Conservation (phyloP, 176 grass and related monocot genomes). For the Guadua angustifolia region DNA sequence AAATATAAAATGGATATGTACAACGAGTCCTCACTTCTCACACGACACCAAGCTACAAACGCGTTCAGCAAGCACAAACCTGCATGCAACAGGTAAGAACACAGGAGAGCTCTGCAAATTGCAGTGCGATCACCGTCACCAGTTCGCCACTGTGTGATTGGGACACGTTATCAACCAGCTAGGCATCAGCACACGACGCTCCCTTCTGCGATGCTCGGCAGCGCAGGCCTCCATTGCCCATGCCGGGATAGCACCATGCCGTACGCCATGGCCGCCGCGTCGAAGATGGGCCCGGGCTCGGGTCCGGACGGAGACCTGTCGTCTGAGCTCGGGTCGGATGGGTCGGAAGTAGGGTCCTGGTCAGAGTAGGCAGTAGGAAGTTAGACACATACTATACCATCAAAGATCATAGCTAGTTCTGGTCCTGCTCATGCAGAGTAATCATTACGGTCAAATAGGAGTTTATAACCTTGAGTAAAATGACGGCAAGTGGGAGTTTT, state of each 20-base stretch:
- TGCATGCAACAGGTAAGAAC: not conserved
- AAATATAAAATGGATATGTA: not conserved
- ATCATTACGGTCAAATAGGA: not conserved
- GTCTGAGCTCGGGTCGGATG: not conserved
- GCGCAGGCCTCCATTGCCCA: slow-evolving; percentile 36
- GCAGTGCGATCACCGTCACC: not conserved
- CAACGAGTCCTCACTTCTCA: not conserved
- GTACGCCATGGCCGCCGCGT: not conserved
- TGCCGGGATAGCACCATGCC: slow-evolving; percentile 2
- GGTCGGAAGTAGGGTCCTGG: not conserved
- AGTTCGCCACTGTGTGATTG: not conserved
- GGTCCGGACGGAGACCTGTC: not conserved
- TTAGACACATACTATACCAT: not conserved
- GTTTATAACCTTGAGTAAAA: not conserved
- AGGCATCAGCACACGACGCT: not conserved
- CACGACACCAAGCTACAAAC: not conserved
- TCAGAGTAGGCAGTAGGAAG: too few relatives aligned
- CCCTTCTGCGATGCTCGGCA: slow-evolving; percentile 49
- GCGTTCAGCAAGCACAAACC: not conserved
- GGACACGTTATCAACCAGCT: not conserved
- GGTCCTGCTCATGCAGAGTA: not conserved
- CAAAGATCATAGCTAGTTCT: too few relatives aligned
- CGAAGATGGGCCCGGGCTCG: not conserved
- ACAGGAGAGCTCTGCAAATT: not conserved
- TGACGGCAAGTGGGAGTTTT: too few relatives aligned